Evolutionary conservation across 129 eudicot species (phyloP).

Genomic region (Ambrosia trifida): DNA sequence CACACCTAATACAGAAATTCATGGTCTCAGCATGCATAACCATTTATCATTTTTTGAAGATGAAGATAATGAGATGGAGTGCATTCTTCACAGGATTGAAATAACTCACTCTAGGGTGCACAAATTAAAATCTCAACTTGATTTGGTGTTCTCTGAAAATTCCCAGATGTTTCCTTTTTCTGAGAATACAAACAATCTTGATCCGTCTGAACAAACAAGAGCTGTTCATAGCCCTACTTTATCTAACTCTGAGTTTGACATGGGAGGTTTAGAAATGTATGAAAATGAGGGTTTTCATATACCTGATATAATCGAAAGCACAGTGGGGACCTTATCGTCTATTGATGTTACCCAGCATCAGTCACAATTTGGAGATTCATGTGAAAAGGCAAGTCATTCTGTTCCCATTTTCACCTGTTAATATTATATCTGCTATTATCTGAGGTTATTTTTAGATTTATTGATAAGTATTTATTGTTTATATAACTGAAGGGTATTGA

Average conservation of each 20-base stretch:
- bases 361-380: constrained; percentile 63
- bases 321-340: constrained; percentile 65
- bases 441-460: not conserved
- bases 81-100: constrained; percentile 68
- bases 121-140: constrained; percentile 63
- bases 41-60: constrained; percentile 51
- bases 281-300: constrained; percentile 60
- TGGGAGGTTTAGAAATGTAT: constrained; percentile 62
- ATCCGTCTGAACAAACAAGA: constrained; percentile 54
- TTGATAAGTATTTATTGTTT: constrained; percentile 5
- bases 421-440: not conserved
- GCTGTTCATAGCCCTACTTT: constrained; percentile 71
- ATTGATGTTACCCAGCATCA: constrained; percentile 71
- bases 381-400: constrained; percentile 58
- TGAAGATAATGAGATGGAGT: constrained; percentile 51
- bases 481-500: constrained; percentile 2
- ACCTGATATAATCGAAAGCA: constrained; percentile 96
- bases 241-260: constrained; percentile 67
- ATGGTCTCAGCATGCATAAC: constrained; percentile 40
- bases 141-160: constrained; percentile 50
- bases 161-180: constrained; percentile 61
- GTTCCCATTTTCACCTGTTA: constrained; percentile 8
- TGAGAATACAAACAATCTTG: constrained; percentile 64
- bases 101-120: constrained; percentile 63
- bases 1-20: constrained; percentile 42